phyloP scores from a whole-genome alignment of 106 monocot genomes.

The Iris macrosiphon region DNA sequence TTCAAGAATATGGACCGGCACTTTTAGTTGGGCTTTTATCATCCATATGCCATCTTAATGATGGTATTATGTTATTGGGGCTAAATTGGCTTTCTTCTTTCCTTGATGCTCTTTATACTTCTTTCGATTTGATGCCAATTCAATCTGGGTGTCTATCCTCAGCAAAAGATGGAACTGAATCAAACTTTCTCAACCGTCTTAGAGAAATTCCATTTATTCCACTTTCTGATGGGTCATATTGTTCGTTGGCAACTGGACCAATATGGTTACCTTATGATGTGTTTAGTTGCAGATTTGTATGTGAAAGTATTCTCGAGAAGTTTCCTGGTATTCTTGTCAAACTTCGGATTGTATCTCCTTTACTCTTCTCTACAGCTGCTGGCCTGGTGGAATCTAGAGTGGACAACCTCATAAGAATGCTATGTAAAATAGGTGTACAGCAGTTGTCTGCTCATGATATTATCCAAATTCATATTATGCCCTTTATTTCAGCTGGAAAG shows the following conservation, averaged over 20 bases:
- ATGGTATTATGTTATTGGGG: slow-evolving; percentile 23
- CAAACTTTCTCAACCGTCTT: slow-evolving; percentile 25
- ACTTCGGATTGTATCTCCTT: slow-evolving; percentile 34
- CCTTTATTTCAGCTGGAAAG: slow-evolving; percentile 15
- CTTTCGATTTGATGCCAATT: slow-evolving; percentile 6
- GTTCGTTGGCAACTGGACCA: slow-evolving; percentile 36
- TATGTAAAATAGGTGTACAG: slow-evolving; percentile 43
- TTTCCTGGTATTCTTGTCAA: slow-evolving; percentile 36
- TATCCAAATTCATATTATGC: slow-evolving; percentile 42
- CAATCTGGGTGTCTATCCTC: slow-evolving; percentile 13
- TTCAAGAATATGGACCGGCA: slow-evolving; percentile 56
- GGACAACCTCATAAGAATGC: slow-evolving; percentile 17
- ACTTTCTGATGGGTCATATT: slow-evolving; percentile 48
- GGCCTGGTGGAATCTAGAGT: slow-evolving; percentile 10
- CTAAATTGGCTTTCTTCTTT: slow-evolving; percentile 47
- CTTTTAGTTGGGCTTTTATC: slow-evolving; percentile 27
- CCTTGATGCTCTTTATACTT: slow-evolving; percentile 27
- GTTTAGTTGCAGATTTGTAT: slow-evolving; percentile 14
- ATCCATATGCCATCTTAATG: slow-evolving; percentile 22
- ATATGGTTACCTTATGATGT: slow-evolving; percentile 53
- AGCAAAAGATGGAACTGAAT: slow-evolving; percentile 14
- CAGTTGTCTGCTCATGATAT: slow-evolving; percentile 51
- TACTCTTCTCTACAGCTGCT: slow-evolving; percentile 15
- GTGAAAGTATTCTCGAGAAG: slow-evolving; percentile 8
- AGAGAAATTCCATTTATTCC: slow-evolving; percentile 45